A percentile compares a stretch with the other conserved stretches of the same genome.
These are phyloP conservation scores for Cenococcum geophilum DNA, from an alignment of 495 filamentous ascomycete genomes.

Conservation along the genomic window DNA sequence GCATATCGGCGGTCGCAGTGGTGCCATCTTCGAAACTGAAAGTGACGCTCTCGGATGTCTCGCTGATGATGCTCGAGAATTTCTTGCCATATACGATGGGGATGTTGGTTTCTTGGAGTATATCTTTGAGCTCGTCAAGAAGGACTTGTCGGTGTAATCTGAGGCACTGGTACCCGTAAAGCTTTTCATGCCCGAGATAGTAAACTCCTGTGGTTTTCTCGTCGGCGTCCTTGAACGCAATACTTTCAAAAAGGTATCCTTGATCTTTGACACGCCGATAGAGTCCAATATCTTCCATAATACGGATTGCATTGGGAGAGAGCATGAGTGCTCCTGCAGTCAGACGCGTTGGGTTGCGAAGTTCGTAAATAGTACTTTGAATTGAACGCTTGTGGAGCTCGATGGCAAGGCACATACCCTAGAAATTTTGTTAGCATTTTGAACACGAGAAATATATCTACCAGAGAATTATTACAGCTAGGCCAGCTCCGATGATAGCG, in stretches of 20 bases:
- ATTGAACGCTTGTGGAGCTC: slow-evolving; percentile 41
- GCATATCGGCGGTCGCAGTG: slow-evolving; percentile 6
- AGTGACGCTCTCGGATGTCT: slow-evolving; percentile 35
- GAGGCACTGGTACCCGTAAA: slow-evolving; percentile 44
- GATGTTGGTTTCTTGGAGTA: slow-evolving; percentile 38
- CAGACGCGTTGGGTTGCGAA: slow-evolving; percentile 35
- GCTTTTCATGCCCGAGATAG: slow-evolving; percentile 41
- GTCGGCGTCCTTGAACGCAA: slow-evolving; percentile 41
- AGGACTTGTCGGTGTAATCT: slow-evolving; percentile 47
- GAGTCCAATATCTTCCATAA: slow-evolving; percentile 45
- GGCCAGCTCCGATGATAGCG: slow-evolving; percentile 26
- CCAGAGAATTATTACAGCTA: neutral
- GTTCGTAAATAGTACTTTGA: slow-evolving; percentile 44
- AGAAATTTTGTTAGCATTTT: neutral
- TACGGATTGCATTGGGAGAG: slow-evolving; percentile 46
- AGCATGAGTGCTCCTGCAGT: slow-evolving; percentile 50
- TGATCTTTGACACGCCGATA: slow-evolving; percentile 38
- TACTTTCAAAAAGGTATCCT: slow-evolving; percentile 38
- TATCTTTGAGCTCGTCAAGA: slow-evolving; percentile 37
- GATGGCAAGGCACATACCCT: slow-evolving; percentile 45
- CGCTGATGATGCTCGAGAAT: slow-evolving; percentile 38
- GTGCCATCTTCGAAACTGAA: slow-evolving; percentile 31
- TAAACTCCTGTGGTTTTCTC: slow-evolving; percentile 34
- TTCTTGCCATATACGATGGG: slow-evolving; percentile 42
- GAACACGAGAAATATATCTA: neutral